These are phyloP conservation scores for Whalleya microplaca DNA, from an alignment of 2,329 filamentous ascomycete genomes.

Conservation along the genomic window DNA sequence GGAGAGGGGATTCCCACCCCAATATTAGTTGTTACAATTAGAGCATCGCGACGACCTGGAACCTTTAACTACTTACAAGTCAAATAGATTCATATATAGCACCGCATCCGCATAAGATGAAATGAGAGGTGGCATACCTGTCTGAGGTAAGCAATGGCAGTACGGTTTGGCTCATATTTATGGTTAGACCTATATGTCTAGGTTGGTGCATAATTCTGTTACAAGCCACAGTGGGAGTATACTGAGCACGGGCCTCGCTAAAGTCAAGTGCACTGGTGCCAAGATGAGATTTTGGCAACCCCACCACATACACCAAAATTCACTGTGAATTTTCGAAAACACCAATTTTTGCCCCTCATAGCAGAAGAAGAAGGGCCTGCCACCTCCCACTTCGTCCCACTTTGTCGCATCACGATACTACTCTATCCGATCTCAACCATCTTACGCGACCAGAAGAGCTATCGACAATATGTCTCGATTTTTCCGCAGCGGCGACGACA, in stretches of 20 bases:
- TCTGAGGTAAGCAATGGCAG: too few relatives aligned
- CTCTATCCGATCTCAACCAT: background rate
- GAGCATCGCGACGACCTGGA: too few relatives aligned
- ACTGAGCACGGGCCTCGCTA: background rate
- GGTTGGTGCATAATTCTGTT: too few relatives aligned
- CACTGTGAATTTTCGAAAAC: conserved; percentile 36
- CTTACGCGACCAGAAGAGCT: conserved; percentile 4
- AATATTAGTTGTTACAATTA: too few relatives aligned
- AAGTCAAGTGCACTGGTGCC: background rate
- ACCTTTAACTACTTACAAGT: too few relatives aligned
- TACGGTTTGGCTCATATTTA: too few relatives aligned
- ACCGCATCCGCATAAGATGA: too few relatives aligned
- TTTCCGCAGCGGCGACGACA: conserved; percentile 90
- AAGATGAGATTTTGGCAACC: conserved; percentile 13
- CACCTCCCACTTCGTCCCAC: conserved; percentile 8
- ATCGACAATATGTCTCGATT: conserved; percentile 83
- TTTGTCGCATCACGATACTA: conserved; percentile 1
- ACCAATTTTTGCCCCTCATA: conserved; percentile 33
- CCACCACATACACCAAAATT: conserved; percentile 39
- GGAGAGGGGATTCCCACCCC: too few relatives aligned
- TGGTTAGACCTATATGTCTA: too few relatives aligned
- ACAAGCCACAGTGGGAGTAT: background rate
- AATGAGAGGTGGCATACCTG: too few relatives aligned
- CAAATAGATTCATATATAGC: too few relatives aligned
- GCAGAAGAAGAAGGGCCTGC: background rate